Conservation (phyloP, 176 grass and related monocot species). For the Eleusine coracana region DNA sequence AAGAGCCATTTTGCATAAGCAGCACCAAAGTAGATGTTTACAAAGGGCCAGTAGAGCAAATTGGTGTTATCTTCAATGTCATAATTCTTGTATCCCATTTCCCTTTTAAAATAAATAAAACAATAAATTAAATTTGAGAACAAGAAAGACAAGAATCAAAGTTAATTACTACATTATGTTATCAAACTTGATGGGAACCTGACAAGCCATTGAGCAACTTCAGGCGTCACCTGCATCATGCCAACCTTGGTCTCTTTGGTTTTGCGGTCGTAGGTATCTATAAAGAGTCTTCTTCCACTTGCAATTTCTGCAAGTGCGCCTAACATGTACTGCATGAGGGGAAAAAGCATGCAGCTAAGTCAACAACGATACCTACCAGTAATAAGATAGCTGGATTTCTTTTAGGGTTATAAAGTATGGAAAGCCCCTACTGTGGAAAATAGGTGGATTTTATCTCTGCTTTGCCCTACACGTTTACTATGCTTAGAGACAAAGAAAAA, state of each 20-base stretch:
- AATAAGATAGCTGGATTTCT: neutral
- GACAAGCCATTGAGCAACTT: conserved; percentile 85
- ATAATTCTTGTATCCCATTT: conserved; percentile 85
- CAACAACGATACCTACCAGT: neutral
- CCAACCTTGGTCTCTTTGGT: conserved; percentile 77
- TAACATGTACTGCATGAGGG: conserved; percentile 77
- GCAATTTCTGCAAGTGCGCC: conserved; percentile 80
- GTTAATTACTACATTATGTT: conserved; percentile 22
- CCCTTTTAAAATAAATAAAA: conserved; percentile 52
- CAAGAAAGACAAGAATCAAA: conserved; percentile 10
- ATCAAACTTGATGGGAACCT: conserved; percentile 49
- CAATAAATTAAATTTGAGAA: conserved; percentile 23
- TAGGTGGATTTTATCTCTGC: conserved; percentile 8
- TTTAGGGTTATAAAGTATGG: neutral
- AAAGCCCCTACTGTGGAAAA: neutral
- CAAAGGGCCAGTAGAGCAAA: conserved; percentile 84
- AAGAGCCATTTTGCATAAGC: conserved; percentile 93
- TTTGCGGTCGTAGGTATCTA: conserved; percentile 72
- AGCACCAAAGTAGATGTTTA: conserved; percentile 96
- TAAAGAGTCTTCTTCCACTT: conserved; percentile 74
- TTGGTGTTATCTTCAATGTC: conserved; percentile 70
- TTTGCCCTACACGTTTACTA: conserved; percentile 7
- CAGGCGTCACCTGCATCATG: conserved; percentile 83
- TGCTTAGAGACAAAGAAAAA: neutral
- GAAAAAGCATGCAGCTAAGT: conserved; percentile 22